Evolutionary conservation across 2,329 filamentous ascomycete species (phyloP).

Genomic region (Nigrospora osmanthi): DNA sequence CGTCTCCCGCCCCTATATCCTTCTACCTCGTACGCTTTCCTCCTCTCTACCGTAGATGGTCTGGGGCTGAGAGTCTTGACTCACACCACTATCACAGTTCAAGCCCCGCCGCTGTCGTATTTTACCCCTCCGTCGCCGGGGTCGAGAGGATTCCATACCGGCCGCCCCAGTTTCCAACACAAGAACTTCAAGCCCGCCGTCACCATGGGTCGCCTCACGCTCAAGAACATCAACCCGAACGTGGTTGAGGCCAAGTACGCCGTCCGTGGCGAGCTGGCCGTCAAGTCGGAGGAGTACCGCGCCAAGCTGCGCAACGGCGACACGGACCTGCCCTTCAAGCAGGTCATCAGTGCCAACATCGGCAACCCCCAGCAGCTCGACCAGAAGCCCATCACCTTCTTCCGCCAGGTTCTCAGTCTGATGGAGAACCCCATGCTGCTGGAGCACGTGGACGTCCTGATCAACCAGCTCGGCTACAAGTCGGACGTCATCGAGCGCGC

Average conservation of each 20-base stretch:
- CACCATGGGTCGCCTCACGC: conserved; percentile 46
- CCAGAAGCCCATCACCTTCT: conserved; percentile 98
- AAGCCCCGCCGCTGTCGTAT: not conserved
- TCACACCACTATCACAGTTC: too few species aligned
- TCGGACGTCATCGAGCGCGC: conserved; percentile 82
- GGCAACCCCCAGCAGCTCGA: conserved; percentile 98
- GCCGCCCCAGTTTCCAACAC: too few species aligned
- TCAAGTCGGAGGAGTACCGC: conserved; percentile 87
- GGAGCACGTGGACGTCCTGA: conserved; percentile 73
- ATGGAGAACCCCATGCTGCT: conserved; percentile 84
- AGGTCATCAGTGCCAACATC: conserved; percentile 95
- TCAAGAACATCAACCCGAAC: conserved; percentile 88
- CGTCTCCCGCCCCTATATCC: too few species aligned
- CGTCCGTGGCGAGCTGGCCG: conserved; percentile 89
- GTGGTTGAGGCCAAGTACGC: conserved; percentile 88
- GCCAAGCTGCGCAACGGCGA: conserved; percentile 57
- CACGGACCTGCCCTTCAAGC: conserved; percentile 67
- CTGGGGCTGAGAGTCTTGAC: too few species aligned
- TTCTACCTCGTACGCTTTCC: too few species aligned
- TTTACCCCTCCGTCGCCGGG: not conserved
- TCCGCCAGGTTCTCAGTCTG: conserved; percentile 90
- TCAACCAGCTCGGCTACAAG: conserved; percentile 75
- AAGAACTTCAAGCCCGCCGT: not conserved
- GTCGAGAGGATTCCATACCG: not conserved
- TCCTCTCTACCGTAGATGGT: too few species aligned